Percentiles rank a stretch among this genome's conserved stretches.
These are phyloP conservation scores for Rhododendron henanense DNA, from an alignment of 148 eudicot species.

Conservation along the genomic window DNA sequence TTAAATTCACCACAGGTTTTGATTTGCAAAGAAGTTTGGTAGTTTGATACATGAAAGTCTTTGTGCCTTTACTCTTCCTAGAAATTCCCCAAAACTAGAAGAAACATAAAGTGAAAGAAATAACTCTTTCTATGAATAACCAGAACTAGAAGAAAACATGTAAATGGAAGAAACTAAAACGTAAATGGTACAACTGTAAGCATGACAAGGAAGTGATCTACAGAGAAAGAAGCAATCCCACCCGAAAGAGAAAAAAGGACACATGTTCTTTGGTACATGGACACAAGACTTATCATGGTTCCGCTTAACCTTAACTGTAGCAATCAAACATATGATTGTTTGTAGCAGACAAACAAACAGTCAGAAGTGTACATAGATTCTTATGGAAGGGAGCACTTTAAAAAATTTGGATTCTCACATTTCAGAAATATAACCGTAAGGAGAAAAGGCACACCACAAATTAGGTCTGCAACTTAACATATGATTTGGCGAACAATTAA, in stretches of 20 bases:
- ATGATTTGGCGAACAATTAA: background rate
- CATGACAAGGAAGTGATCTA: background rate
- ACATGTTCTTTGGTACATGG: background rate
- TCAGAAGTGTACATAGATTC: background rate
- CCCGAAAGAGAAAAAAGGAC: background rate
- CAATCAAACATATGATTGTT: background rate
- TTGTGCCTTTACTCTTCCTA: background rate
- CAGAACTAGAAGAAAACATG: slow-evolving; percentile 1
- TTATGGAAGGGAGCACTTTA: background rate
- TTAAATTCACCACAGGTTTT: background rate
- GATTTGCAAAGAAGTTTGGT: background rate
- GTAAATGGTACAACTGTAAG: background rate
- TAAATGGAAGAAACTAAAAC: background rate
- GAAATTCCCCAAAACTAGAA: background rate
- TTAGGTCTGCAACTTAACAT: background rate
- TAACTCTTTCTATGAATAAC: background rate
- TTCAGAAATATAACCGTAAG: background rate
- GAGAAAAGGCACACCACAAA: background rate
- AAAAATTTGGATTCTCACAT: background rate
- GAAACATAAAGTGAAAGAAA: background rate
- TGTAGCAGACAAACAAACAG: background rate
- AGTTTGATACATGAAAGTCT: background rate
- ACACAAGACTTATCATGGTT: background rate
- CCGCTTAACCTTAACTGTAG: background rate
- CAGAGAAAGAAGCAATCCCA: background rate